phyloP scores from a whole-genome alignment of 2,329 filamentous ascomycete species.

The Fusarium kyushuense region DNA sequence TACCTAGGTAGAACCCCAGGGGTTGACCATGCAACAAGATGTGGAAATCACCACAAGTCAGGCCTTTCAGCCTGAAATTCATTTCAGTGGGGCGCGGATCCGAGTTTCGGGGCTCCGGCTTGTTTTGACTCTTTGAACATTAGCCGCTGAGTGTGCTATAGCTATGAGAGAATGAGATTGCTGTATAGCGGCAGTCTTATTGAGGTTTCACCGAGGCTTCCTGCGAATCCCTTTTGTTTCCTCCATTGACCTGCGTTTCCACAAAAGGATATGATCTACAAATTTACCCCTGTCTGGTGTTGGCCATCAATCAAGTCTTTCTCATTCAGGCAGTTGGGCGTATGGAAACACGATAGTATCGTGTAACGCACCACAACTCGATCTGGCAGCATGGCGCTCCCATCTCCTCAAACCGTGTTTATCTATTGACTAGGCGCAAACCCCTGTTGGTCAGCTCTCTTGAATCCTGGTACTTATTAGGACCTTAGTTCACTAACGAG shows the following conservation, averaged over 20 bases:
- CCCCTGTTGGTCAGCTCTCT: slow-evolving; percentile 27
- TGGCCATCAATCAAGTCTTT: slow-evolving; percentile 19
- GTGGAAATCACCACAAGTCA: slow-evolving; percentile 25
- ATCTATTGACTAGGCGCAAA: slow-evolving; percentile 21
- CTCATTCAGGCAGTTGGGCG: slow-evolving; percentile 16
- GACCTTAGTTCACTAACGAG: slow-evolving; percentile 29
- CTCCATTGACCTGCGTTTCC: slow-evolving; percentile 5
- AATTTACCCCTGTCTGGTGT: slow-evolving; percentile 2
- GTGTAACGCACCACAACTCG: slow-evolving; percentile 25
- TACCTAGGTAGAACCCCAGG: slow-evolving; percentile 26
- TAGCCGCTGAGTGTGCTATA: slow-evolving; percentile 1
- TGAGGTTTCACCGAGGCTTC: slow-evolving; percentile 9
- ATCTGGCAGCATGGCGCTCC: slow-evolving; percentile 13
- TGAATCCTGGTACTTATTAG: slow-evolving; percentile 6
- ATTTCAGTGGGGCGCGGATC: slow-evolving; percentile 31
- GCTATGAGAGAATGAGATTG: slow-evolving; percentile 13
- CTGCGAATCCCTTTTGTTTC: slow-evolving; percentile 20
- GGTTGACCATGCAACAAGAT: slow-evolving; percentile 39
- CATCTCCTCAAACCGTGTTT: slow-evolving; percentile 17
- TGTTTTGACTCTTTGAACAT: slow-evolving; percentile 22
- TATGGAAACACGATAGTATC: slow-evolving; percentile 25
- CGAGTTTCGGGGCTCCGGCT: slow-evolving; percentile 32
- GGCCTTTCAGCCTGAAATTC: slow-evolving; percentile 34
- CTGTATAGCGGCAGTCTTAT: neutral
- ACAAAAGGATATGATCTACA: slow-evolving; percentile 19